Evolutionary conservation across 2,329 filamentous ascomycete genomes (phyloP).

Genomic region (Aspergillus sp.): DNA sequence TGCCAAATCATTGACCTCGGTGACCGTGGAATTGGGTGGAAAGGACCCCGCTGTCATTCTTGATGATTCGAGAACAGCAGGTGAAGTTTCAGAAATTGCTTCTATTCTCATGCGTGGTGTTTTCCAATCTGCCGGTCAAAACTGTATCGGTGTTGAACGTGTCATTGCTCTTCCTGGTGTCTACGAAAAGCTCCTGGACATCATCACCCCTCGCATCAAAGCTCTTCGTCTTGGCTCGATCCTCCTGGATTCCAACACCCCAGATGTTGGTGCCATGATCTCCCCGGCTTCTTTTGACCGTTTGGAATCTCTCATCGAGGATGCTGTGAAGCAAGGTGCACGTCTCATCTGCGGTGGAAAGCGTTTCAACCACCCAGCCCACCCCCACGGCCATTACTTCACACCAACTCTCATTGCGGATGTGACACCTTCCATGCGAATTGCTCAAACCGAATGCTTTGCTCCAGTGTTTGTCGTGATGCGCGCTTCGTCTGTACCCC

Average conservation of each 20-base stretch:
- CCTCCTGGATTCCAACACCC: constrained; percentile 46
- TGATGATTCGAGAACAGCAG: constrained; percentile 61
- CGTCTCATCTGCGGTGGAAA: constrained; percentile 75
- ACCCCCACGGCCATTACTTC: constrained; percentile 86
- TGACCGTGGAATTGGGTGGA: constrained; percentile 87
- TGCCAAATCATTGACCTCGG: constrained; percentile 77
- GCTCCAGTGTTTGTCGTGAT: constrained; percentile 86
- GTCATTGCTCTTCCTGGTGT: constrained; percentile 74
- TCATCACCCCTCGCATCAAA: constrained; percentile 69
- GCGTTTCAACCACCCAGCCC: constrained; percentile 64
- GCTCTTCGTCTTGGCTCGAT: constrained; percentile 71
- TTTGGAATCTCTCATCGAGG: constrained; percentile 70
- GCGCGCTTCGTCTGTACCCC: constrained; percentile 60
- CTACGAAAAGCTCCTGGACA: constrained; percentile 67
- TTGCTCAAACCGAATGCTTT: constrained; percentile 89
- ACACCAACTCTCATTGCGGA: constrained; percentile 83
- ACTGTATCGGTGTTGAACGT: constrained; percentile 95
- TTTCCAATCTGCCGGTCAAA: constrained; percentile 93
- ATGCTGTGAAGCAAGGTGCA: constrained; percentile 75
- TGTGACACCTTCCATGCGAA: constrained; percentile 77
- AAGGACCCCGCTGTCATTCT: constrained; percentile 91
- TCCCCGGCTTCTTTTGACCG: constrained; percentile 70
- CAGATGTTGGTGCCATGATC: constrained; percentile 85
- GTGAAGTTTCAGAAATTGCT: constrained; percentile 63
- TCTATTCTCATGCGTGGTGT: constrained; percentile 86